Evolutionary conservation across 2,329 filamentous ascomycete species (phyloP).

Genomic region (Arthrobotrys pseudoclavata): DNA sequence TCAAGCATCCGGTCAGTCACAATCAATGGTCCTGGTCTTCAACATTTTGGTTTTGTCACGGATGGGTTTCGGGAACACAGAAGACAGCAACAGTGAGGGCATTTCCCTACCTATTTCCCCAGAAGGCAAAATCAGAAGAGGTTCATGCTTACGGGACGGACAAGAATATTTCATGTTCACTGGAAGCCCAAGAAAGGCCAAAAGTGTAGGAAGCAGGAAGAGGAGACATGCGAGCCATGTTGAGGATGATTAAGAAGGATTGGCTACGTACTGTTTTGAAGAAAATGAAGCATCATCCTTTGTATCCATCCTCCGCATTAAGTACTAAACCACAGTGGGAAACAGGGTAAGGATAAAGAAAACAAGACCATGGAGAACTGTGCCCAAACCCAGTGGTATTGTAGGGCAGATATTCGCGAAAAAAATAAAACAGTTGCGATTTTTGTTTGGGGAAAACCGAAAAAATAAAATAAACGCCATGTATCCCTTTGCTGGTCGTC

Average conservation of each 20-base stretch:
- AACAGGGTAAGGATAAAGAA: slow-evolving; percentile 39
- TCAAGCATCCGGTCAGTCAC: slow-evolving; percentile 40
- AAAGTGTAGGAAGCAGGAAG: slow-evolving; percentile 33
- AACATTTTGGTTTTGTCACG: slow-evolving; percentile 19
- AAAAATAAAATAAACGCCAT: slow-evolving; percentile 43
- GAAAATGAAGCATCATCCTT: slow-evolving; percentile 51
- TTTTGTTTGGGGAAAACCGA: slow-evolving; percentile 38
- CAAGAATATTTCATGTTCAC: slow-evolving; percentile 50
- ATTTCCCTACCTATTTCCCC: slow-evolving; percentile 58
- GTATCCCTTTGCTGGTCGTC: slow-evolving; percentile 56
- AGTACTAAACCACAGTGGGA: slow-evolving; percentile 42
- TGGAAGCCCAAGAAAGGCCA: slow-evolving; percentile 19
- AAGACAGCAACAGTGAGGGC: slow-evolving; percentile 57
- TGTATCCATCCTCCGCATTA: slow-evolving; percentile 47
- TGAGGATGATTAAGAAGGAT: slow-evolving; percentile 58
- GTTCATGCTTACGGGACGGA: slow-evolving; percentile 47
- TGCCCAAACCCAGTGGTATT: slow-evolving; percentile 9
- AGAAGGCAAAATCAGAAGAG: slow-evolving; percentile 56
- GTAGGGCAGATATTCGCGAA: slow-evolving; percentile 9
- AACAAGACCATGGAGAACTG: slow-evolving; percentile 9
- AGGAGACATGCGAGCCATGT: slow-evolving; percentile 37
- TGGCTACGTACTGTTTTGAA: slow-evolving; percentile 59
- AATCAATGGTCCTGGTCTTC: slow-evolving; percentile 36
- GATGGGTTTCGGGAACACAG: slow-evolving; percentile 44
- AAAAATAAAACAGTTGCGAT: slow-evolving; percentile 16